Conservation (phyloP, 2,329 filamentous ascomycete species). For the Hypoxylon sp. region DNA sequence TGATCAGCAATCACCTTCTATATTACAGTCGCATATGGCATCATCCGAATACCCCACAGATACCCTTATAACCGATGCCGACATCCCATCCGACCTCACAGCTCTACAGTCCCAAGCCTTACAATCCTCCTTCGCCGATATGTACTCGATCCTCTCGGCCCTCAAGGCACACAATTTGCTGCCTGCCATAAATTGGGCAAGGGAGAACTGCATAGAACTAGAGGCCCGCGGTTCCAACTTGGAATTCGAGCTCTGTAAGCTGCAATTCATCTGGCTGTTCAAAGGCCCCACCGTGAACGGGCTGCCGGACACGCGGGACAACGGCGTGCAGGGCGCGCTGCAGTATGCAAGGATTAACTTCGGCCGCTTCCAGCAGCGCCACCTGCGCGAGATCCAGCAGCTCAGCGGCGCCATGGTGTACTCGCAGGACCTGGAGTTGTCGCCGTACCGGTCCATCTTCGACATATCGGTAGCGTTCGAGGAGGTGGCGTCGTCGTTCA, state of each 20-base stretch:
- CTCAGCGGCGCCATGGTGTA: slow-evolving; percentile 86
- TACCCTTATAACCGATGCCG: slow-evolving; percentile 47
- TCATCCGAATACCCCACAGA: slow-evolving; percentile 39
- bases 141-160: slow-evolving; percentile 89
- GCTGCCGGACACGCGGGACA: slow-evolving; percentile 61
- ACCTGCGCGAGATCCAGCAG: slow-evolving; percentile 82
- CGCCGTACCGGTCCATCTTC: slow-evolving; percentile 85
- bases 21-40: slow-evolving; percentile 30
- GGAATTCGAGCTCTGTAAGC: slow-evolving; percentile 91
- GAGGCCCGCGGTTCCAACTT: slow-evolving; percentile 89
- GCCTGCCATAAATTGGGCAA: slow-evolving; percentile 90
- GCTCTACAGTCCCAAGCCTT: slow-evolving; percentile 74
- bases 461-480: slow-evolving; percentile 81
- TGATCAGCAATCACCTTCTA: slow-evolving; percentile 46
- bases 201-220: slow-evolving; percentile 74
- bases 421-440: slow-evolving; percentile 76
- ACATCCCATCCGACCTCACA: slow-evolving; percentile 62
- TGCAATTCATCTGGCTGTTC: slow-evolving; percentile 92
- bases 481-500: slow-evolving; percentile 88
- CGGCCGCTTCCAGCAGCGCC: slow-evolving; percentile 76
- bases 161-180: slow-evolving; percentile 79
- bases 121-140: slow-evolving; percentile 84
- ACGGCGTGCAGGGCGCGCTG: slow-evolving; percentile 74
- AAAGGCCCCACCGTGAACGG: slow-evolving; percentile 69
- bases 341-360: slow-evolving; percentile 83